Evolutionary conservation across 305 asterid species (phyloP), one percentile per base, ranked within the genome.

Genomic region (Rubia balearica): DNA sequence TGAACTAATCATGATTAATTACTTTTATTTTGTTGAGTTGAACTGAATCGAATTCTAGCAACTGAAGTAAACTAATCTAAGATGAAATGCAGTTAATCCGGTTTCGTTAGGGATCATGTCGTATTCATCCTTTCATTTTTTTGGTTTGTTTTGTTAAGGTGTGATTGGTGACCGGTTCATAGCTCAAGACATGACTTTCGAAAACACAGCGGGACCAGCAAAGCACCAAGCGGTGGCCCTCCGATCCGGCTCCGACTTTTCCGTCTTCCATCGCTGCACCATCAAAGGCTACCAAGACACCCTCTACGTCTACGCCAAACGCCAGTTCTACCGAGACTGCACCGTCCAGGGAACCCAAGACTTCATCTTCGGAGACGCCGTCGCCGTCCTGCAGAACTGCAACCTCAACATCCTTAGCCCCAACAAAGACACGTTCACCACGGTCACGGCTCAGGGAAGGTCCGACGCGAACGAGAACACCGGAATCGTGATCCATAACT

Each of bases 221-320:
- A 85, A 85, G 21, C 85, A 80, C 75, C 92, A 87, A 57, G 92
- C 85, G 3, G 89, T 87, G 17, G 92, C 92, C 42, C 79, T 87
- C 16, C 89, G 89, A 0, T 83, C 88, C 0, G 72, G 81, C 30
- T 80, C 89, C 4, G 89, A 87, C 55, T 69, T 78, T 51, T 87
- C 88, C 6, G 71, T 83, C 0, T 83, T 87, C 76, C 81, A 75
- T 61, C 16, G 71, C 1, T 85, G 91, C 77, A 80, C 88, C 72
- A 83, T 87, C 76, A 80, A 68, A 45, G 89, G 89, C 57, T 78
- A 87, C 56, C 92, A 85, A 63, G 92, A 87, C 79, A 85, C 89
- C 13, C 78, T 87, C 17, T 83, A 83, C 51, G 85, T 81, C 36
- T 79, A 84, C 70, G 49, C 86, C 16, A 84, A 75, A 0, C 79